Base-by-base conservation (phyloP, 1,139 yeast species). In the Wickerhamomyces sp. region DNA sequence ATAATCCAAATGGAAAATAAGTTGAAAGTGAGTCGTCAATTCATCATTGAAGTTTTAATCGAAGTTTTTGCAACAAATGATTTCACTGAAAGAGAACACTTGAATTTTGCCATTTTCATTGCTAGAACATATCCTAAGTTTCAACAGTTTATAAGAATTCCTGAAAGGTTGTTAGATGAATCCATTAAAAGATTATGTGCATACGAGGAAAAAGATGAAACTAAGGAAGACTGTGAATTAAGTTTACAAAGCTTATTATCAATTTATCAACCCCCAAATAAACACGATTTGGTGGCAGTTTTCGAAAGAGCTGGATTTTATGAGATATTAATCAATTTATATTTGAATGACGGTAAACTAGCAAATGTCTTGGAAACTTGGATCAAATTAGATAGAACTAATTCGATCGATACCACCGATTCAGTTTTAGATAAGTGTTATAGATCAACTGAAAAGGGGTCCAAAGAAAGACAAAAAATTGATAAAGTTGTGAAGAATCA, bases 91-190 rank as follows among this genome's bases (percentile, higher is more conserved):
- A 42, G 31, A 35, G 71, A 60, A 41, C 45, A 50, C 19, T 52
- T 60, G 28, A 73, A 73, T 45, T 60, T 85, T 43, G 71, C 85
- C 15, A 74, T 86, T 12, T 88, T 88, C 50, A 64, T 88, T 30
- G 89, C 88, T 0, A 61, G 94, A 47, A 87, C 84, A 54, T 82
- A 81, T 51, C 83, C 96, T 3, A 88, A 88, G 55, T 88, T 83
- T 55, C 67, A 76, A 5, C 96, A 88, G 58, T 87, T 84, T 47
- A 70, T 88, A 7, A 66, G 89, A 36, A 63, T 88, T 3, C 73
- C 88, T 1, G 94, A 83, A 38, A 65, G 77, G 2, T 61, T 68
- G 1, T 59, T 84, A 33, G 65, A 70, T 10, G 59, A 61, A 8
- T 65, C 82, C 2, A 62, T 85, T 22, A 63, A 70, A 4, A 64